Base-by-base conservation (phyloP, 208 protist species). In the Wallacemonas sp. region DNA sequence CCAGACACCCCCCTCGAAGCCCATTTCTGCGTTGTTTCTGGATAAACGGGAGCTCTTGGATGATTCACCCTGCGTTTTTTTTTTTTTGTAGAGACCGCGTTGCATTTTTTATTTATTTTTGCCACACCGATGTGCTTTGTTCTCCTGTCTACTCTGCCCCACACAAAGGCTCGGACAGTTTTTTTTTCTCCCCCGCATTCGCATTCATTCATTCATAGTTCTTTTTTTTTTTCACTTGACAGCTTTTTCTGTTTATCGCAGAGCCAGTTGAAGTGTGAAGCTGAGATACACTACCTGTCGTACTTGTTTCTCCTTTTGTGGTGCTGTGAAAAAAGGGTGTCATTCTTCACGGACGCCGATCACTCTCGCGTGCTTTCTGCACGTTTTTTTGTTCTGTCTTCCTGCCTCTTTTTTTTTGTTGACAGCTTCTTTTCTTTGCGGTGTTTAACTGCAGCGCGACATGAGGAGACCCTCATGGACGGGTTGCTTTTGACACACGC, bases 191-290 rank as follows among this genome's bases (percentile, higher is more conserved):
- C 27, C 24, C 4, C n/a, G 27, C 27, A 10, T 30, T 33, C 46
- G 46, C 50, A 57, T 38, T 57, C 50, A 57, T 38, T 57, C 50
- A 57, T 57, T 57, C 50, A 57, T 57, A 57, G 50, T 57, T 57
- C 46, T 54, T 33, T 54, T 54, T 54, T 54, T n/a, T n/a, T 19
- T 41, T 19, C 42, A 8, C 22, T 48, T 48, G n/a, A n/a, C n/a
- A n/a, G n/a, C 42, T 19, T 48, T 48, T 24, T 48, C 42, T 6
- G 9, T 48, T 8, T 24, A 48, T 6, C 42, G 5, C 19, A 5
- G 10, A 5, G 5, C 17, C 42, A 8, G 9, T 9, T 41, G 15
- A 15, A 41, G 15, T 15, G 12, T 15, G 27, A n/a, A 37, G 24
- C 12, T 63, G 6, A 39, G 42, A 13, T 4, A 2, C 24, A 2